Evolutionary conservation across 2,329 filamentous ascomycete species (phyloP).

Genomic region (Pseudogymnoascus sp.): DNA sequence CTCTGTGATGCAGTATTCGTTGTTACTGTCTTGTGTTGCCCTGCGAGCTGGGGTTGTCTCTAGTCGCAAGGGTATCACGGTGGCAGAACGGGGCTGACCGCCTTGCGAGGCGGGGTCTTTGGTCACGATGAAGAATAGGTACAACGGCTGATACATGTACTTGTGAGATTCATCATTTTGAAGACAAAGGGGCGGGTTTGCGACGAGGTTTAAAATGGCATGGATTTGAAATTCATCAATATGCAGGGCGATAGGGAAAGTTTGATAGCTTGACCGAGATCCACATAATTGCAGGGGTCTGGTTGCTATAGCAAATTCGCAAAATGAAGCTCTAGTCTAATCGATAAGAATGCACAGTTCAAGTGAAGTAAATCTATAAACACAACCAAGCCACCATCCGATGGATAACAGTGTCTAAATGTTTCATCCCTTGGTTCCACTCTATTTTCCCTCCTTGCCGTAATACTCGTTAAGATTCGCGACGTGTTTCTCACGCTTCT

Average conservation of each 20-base stretch:
- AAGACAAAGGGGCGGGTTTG: constrained; percentile 3
- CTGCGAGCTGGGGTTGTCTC: not conserved
- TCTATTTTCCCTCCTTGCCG: not conserved
- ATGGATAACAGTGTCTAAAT: not conserved
- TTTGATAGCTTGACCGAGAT: constrained; percentile 6
- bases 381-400: not conserved
- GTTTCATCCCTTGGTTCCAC: not conserved
- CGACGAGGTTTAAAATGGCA: constrained; percentile 8
- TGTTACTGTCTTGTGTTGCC: constrained; percentile 5
- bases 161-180: not conserved
- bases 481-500: constrained; percentile 17
- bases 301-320: constrained; percentile 1
- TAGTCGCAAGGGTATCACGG: not conserved
- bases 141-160: constrained; percentile 1
- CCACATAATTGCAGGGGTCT: constrained; percentile 7
- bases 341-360: not conserved
- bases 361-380: not conserved
- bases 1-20: not conserved
- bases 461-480: constrained; percentile 12
- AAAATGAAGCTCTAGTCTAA: not conserved
- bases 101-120: constrained; percentile 5
- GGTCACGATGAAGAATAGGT: not conserved
- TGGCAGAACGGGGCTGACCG: constrained; percentile 5
- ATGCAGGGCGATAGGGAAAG: constrained; percentile 8
- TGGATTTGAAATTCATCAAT: constrained; percentile 9